Conservation (phyloP, 495 filamentous ascomycete species). For the Bacidia rubella region DNA sequence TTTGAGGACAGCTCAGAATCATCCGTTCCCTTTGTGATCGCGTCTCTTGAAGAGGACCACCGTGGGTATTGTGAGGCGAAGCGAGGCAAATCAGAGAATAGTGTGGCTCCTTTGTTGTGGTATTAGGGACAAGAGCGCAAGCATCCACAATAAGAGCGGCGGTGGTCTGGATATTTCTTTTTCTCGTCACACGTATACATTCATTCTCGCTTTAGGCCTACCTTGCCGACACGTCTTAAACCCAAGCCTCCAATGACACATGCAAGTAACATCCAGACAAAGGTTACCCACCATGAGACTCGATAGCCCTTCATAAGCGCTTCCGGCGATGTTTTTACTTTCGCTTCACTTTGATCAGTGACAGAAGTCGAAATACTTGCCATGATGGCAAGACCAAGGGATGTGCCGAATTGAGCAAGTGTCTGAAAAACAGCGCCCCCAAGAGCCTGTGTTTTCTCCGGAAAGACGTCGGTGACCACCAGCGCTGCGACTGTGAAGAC, state of each 20-base stretch:
- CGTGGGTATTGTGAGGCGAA: too few relatives aligned
- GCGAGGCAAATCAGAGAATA: too few relatives aligned
- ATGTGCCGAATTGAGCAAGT: conserved; percentile 45
- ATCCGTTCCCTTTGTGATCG: too few relatives aligned
- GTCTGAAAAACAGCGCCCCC: conserved; percentile 55
- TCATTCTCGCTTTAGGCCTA: conserved; percentile 19
- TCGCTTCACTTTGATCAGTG: conserved; percentile 24
- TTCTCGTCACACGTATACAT: too few relatives aligned
- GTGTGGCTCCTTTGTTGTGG: too few relatives aligned
- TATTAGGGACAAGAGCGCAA: too few relatives aligned
- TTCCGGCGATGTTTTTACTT: conserved; percentile 17
- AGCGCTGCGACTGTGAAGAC: conserved; percentile 46
- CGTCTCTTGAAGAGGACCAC: too few relatives aligned
- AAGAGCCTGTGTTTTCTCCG: conserved; percentile 41
- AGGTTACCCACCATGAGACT: conserved; percentile 37
- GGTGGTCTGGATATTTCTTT: too few relatives aligned
- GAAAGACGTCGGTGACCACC: conserved; percentile 45
- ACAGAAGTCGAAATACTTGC: conserved; percentile 41
- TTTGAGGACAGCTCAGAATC: too few relatives aligned
- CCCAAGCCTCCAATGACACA: conserved; percentile 28
- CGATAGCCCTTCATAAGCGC: conserved; percentile 38
- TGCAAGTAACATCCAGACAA: conserved; percentile 29
- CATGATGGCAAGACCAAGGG: conserved; percentile 42
- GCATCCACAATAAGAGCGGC: too few relatives aligned
- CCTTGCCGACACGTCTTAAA: conserved; percentile 19